Conservation (phyloP, 1,284 basidiomycete genomes). For the Ustilago lituana region DNA sequence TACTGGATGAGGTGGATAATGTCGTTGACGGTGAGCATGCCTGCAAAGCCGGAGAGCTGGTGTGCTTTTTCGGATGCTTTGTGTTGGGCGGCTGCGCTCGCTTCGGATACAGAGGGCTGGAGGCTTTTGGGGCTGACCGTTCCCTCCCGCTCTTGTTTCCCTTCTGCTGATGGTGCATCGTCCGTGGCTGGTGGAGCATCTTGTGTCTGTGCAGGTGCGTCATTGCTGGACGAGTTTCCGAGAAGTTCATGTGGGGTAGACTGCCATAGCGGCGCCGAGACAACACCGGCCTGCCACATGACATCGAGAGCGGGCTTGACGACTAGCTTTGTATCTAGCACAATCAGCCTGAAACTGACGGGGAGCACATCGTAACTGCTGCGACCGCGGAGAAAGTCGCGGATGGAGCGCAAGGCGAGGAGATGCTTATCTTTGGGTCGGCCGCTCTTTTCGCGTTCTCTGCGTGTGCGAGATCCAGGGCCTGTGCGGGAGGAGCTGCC, state of each 20-base stretch:
- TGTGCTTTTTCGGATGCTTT: slow-evolving; percentile 19
- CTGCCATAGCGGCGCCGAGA: slow-evolving; percentile 92
- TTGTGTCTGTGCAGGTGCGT: neutral
- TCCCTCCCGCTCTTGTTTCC: slow-evolving; percentile 1
- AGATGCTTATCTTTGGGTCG: slow-evolving; percentile 52
- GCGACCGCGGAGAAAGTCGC: slow-evolving; percentile 82
- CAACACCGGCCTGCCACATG: slow-evolving; percentile 73
- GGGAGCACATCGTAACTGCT: slow-evolving; percentile 95
- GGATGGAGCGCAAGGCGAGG: slow-evolving; percentile 78
- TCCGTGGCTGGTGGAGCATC: neutral
- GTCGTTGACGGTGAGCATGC: slow-evolving; percentile 66
- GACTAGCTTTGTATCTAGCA: slow-evolving; percentile 76
- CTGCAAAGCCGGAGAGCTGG: slow-evolving; percentile 61
- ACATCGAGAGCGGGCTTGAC: slow-evolving; percentile 65
- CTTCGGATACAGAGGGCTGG: neutral
- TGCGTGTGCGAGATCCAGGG: slow-evolving; percentile 15
- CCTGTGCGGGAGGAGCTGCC: slow-evolving; percentile 15
- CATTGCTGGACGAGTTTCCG: slow-evolving; percentile 10
- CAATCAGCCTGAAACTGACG: slow-evolving; percentile 93
- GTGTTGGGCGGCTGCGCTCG: neutral
- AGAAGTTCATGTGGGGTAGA: slow-evolving; percentile 51
- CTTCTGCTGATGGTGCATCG: neutral
- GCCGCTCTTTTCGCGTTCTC: slow-evolving; percentile 35
- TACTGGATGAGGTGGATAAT: slow-evolving; percentile 67
- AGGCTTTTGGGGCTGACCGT: slow-evolving; percentile 23